Base-by-base conservation (phyloP, 345 rosid species). In the Excoecaria agallocha region DNA sequence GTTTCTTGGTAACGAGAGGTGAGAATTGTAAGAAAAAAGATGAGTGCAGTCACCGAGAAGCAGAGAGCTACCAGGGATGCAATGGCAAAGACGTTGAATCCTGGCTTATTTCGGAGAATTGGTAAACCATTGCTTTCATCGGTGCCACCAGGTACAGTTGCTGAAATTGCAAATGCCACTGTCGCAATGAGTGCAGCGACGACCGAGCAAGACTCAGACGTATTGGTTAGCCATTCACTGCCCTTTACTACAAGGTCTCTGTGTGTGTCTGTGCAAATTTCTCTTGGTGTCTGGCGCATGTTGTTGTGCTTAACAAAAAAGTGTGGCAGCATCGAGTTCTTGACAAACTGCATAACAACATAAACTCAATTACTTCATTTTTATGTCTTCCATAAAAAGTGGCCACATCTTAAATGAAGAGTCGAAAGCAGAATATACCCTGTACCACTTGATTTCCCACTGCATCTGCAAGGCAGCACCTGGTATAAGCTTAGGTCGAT, bases 1-100 rank as follows among this genome's bases (percentile, higher is more conserved):
- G 12, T 25, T 70, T 78, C 83, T 48, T 80, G 77, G 73, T 79
- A 82, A n/a, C 86, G 76, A 8, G 89, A 84, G 10, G 86, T 86
- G 19, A 86, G 82, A 45, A 84, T 80, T 5, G 87, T 58, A 17
- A 84, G 78, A 79, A 86, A 86, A 61, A 82, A 62, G 12, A 86
- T 75, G 1, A 82, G 69, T 8, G 84, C 30, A 0, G 85, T 80
- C 12, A 84, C 82, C 0, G 89, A 86, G 69, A 78, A 82, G 82
- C 83, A 82, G 63, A 84, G 83, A 3, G 86, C 82, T 0, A 81
- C 5, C 8, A 84, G 77, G 0, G 86, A 84, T 3, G 87, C 63
- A 74, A 86, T 58, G 16, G 87, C 83, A 48, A 84, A 86, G 20
- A 81, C 54, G 3, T 72, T 63, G 69, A 86, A 86, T 3, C 80